These are phyloP conservation scores for Dichotomocladium elegans DNA, from an alignment of 371 early-diverging fungal genomes.

Conservation along the genomic window DNA sequence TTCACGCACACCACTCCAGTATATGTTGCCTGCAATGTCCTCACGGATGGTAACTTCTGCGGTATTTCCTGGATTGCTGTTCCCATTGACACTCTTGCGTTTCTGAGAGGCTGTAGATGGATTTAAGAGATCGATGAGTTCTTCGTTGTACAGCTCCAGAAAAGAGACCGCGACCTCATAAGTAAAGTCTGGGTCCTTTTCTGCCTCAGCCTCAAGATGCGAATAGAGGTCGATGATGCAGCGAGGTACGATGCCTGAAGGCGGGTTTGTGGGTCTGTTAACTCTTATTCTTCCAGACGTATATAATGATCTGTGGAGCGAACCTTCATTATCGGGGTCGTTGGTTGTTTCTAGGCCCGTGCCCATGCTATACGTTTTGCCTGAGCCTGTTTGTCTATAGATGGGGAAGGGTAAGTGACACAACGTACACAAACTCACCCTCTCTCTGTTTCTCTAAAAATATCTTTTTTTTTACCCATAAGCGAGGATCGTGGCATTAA, in stretches of 20 bases:
- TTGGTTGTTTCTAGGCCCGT: conserved; percentile 37
- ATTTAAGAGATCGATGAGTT: conserved; percentile 81
- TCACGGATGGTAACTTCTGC: conserved; percentile 74
- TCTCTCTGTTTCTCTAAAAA: too few species aligned
- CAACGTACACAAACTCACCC: too few species aligned
- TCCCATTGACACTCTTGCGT: conserved; percentile 4
- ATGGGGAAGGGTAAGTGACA: too few species aligned
- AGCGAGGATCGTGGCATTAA: conserved; percentile 26
- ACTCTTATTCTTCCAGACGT: too few species aligned
- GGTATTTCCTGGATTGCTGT: conserved; percentile 3
- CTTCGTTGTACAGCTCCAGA: conserved; percentile 99
- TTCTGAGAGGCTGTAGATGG: conserved; percentile 24
- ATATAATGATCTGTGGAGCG: too few species aligned
- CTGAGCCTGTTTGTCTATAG: conserved; percentile 49
- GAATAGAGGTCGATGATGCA: conserved; percentile 69
- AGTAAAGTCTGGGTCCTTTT: conserved; percentile 40
- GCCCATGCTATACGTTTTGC: conserved; percentile 58
- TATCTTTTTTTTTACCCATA: conserved; percentile 43
- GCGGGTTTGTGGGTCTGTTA: too few species aligned
- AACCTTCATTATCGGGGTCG: conserved; percentile 38
- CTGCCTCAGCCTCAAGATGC: conserved; percentile 35
- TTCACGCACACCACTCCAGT: conserved; percentile 89
- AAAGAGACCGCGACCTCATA: conserved; percentile 74
- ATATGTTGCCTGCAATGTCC: conserved; percentile 88
- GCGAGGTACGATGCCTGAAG: conserved; percentile 85